phyloP scores from a whole-genome alignment of 2,329 filamentous ascomycete genomes.

The Rhynchosporium secalis region DNA sequence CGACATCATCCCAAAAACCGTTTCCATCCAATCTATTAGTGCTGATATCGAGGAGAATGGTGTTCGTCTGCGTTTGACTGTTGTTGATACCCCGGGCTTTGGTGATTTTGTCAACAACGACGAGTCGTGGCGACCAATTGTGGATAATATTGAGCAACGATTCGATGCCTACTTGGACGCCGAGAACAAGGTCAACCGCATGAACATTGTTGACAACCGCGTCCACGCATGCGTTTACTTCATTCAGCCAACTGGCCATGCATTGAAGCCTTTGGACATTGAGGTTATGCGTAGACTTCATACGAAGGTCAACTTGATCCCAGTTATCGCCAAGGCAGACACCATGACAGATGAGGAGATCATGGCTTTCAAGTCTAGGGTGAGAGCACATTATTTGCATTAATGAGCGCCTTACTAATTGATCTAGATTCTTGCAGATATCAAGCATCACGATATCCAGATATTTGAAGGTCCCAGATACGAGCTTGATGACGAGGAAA shows the following conservation, averaged over 20 bases:
- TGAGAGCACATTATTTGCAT: constrained; percentile 52
- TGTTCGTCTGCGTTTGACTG: constrained; percentile 91
- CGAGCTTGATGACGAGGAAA: constrained; percentile 98
- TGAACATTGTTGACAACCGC: constrained; percentile 99
- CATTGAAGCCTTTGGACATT: constrained; percentile 96
- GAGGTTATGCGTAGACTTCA: constrained; percentile 99
- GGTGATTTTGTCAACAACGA: constrained; percentile 99
- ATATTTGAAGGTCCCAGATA: constrained; percentile 99
- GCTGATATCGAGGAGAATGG: constrained; percentile 98
- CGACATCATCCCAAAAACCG: constrained; percentile 98
- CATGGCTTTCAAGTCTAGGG: constrained; percentile 88
- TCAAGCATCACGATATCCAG: constrained; percentile 95
- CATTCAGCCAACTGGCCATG: constrained; percentile 98
- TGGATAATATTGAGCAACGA: constrained; percentile 99
- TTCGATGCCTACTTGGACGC: constrained; percentile 98
- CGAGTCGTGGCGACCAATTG: constrained; percentile 97
- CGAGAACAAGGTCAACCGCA: constrained; percentile 99
- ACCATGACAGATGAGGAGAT: constrained; percentile 98
- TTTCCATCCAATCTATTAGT: constrained; percentile 91
- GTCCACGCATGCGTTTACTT: constrained; percentile 99
- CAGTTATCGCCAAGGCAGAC: constrained; percentile 97
- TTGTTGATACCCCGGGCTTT: constrained; percentile 97
- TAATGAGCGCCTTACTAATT: constrained; percentile 21
- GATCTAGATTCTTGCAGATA: constrained; percentile 88
- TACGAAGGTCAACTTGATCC: constrained; percentile 99